phyloP scores from a whole-genome alignment of 306 rosid species.

The Pterocarpus santalinus region DNA sequence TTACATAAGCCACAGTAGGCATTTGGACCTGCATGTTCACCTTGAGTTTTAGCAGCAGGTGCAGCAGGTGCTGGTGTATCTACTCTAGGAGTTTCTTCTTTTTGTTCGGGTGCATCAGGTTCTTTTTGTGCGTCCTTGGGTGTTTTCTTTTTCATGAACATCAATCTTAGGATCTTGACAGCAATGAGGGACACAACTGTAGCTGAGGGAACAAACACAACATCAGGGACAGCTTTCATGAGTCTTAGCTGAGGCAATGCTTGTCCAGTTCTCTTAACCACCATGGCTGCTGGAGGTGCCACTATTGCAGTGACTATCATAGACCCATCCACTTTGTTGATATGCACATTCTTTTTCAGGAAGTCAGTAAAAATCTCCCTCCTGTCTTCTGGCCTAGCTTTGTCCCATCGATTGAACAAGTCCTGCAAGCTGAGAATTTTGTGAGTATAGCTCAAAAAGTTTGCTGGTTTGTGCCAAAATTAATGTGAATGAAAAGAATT shows the following conservation, averaged over 20 bases:
- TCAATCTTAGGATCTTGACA: constrained; percentile 54
- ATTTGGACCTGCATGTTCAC: too few species aligned
- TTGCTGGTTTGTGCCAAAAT: background rate
- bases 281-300: constrained; percentile 80
- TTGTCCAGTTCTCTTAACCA: constrained; percentile 62
- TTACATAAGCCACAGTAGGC: too few species aligned
- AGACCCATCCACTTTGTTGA: constrained; percentile 51
- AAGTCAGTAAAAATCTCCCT: constrained; percentile 39
- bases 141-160: constrained; percentile 34
- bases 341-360: constrained; percentile 49
- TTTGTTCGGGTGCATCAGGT: too few species aligned
- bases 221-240: constrained; percentile 71
- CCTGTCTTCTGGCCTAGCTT: background rate
- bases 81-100: too few species aligned
- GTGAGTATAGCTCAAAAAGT: background rate
- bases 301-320: constrained; percentile 65
- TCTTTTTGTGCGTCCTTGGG: background rate
- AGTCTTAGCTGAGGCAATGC: constrained; percentile 58
- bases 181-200: constrained; percentile 65
- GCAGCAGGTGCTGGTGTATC: too few species aligned
- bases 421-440: constrained; percentile 43
- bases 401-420: constrained; percentile 31
- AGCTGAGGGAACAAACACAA: constrained; percentile 68
- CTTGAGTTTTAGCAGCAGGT: too few species aligned
- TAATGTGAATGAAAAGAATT: background rate